Evolutionary conservation across 768 basidiomycete genomes (phyloP), one percentile per base, ranked within the genome.

Genomic region (Artomyces pyxidatus): DNA sequence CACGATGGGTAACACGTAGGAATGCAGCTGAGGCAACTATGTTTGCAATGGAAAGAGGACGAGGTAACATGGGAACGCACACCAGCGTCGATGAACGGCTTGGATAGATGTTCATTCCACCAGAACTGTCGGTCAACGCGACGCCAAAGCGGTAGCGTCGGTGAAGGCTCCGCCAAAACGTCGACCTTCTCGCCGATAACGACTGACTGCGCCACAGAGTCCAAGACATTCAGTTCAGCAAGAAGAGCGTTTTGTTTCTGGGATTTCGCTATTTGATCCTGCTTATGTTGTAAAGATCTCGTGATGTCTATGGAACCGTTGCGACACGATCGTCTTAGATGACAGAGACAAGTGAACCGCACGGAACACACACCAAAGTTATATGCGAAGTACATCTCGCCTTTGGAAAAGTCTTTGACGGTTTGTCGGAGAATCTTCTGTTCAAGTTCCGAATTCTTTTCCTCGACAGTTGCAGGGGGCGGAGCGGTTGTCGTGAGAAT

Each of bases 21-120:
- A 74, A 65, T 96, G 88, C 37, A 92, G 65, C 80, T 91, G 47
- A 37, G 12, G 23, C 26, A 16, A 30, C n/a, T 26, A 30, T 30
- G 38, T 51, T 35, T 42, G 37, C 37, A 23, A 29, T 27, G 29
- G 25, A 9, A 40, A 43, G 41, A 39, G 28, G 23, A 11, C 2
- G 16, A 26, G 3, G 28, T 29, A 7, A n/a, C 17, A 38, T 37
- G 45, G 46, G 30, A 16, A 28, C 78, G 50, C 67, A 92, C 91
- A 19, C 93, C 92, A 39, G 84, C 83, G 52, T 97, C 90, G 32
- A 91, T 71, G 55, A 99, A 85, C 2, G 88, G 83, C 55, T 85
- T 85, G 23, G 79, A 74, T 49, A 98, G 74, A 75, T 81, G 82
- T 58, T 92, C 88, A 60, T 98, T 99, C 91, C 93, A 98, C 88